Conservation (phyloP, 192 early-diverging fungal species). For the Dissophora globulifera region DNA sequence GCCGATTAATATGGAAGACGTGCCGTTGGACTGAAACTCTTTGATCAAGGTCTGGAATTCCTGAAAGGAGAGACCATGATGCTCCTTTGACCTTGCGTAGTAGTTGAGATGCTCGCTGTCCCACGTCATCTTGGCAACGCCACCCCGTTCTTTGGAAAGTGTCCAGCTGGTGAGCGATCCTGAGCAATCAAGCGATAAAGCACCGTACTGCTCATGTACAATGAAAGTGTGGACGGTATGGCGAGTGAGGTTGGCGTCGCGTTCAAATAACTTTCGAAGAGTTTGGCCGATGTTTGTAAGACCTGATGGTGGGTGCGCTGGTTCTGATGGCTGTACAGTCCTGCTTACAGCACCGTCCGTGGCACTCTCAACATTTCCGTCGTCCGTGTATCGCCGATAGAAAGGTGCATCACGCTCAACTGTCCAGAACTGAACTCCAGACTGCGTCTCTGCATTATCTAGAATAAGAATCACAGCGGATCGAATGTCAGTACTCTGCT, state of each 20-base stretch:
- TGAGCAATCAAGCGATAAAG: conserved; percentile 52
- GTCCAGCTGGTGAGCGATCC: conserved; percentile 53
- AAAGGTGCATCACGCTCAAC: conserved; percentile 18
- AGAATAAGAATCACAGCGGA: neutral
- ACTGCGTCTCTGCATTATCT: neutral
- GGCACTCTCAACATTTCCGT: conserved; percentile 7
- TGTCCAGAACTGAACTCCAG: conserved; percentile 22
- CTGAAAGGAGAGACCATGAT: conserved; percentile 39
- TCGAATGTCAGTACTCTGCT: neutral
- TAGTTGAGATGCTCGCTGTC: conserved; percentile 55
- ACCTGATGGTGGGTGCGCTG: conserved; percentile 3
- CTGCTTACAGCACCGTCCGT: neutral
- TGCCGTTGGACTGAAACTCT: conserved; percentile 45
- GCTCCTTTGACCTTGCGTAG: conserved; percentile 54
- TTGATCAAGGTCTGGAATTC: conserved; percentile 38
- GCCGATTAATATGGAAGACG: conserved; percentile 26
- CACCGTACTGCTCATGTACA: conserved; percentile 34
- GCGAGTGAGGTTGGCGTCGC: conserved; percentile 26
- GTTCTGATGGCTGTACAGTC: neutral
- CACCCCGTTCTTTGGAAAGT: conserved; percentile 36
- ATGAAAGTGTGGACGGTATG: conserved; percentile 41
- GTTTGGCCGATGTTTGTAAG: conserved; percentile 9
- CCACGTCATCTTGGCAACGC: conserved; percentile 38
- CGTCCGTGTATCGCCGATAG: conserved; percentile 14
- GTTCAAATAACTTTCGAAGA: conserved; percentile 29